Conservation (phyloP, 2,329 filamentous ascomycete genomes). For the Cladorrhinum sp. region DNA sequence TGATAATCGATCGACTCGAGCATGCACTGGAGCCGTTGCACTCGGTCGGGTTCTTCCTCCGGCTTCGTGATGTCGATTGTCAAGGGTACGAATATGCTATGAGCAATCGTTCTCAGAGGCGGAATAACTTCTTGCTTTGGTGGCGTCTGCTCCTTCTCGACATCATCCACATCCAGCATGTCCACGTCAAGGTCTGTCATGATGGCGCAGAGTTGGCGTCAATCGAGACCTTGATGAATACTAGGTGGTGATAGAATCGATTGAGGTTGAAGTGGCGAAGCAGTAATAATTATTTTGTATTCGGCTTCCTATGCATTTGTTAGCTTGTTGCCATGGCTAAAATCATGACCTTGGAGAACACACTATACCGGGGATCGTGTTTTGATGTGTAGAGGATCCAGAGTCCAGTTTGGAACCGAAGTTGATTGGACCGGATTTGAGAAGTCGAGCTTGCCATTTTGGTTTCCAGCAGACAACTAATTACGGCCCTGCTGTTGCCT, state of each 20-base stretch:
- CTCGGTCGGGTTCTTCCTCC: constrained; percentile 27
- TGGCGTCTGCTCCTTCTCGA: neutral
- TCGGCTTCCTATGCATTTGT: neutral
- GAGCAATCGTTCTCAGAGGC: constrained; percentile 28
- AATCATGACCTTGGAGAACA: too few relatives aligned
- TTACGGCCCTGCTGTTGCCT: neutral
- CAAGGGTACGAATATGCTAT: constrained; percentile 36
- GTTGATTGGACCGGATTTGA: neutral
- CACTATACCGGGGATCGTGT: neutral
- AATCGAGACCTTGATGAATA: neutral
- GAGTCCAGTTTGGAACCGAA: neutral
- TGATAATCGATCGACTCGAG: constrained; percentile 33
- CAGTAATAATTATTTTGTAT: neutral
- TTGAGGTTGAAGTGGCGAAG: too few relatives aligned
- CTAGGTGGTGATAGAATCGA: too few relatives aligned
- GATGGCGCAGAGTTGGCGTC: neutral
- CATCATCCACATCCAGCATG: neutral
- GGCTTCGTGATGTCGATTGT: constrained; percentile 31
- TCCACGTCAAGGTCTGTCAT: neutral
- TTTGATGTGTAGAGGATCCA: neutral
- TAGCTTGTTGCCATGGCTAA: neutral
- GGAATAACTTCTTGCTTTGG: constrained; percentile 26
- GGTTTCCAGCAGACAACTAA: neutral
- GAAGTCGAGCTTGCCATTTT: neutral
- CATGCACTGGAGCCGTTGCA: constrained; percentile 31